phyloP scores from a whole-genome alignment of 768 basidiomycete genomes.

The Phlebiopsis gigantea region DNA sequence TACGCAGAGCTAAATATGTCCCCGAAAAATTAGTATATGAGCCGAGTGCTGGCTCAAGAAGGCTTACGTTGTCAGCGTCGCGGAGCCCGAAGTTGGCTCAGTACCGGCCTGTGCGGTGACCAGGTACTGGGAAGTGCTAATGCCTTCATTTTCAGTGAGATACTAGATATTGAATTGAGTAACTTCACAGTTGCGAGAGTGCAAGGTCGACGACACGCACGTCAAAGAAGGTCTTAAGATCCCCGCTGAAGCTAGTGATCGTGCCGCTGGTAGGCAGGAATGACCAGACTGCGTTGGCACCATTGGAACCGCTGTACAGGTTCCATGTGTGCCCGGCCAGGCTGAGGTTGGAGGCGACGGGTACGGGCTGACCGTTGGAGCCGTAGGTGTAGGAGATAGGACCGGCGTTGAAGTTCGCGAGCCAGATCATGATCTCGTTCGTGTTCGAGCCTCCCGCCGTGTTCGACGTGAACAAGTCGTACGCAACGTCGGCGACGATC shows the following conservation, averaged over 20 bases:
- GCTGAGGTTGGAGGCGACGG: conserved; percentile 38
- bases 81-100: conserved; percentile 56
- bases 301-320: conserved; percentile 49
- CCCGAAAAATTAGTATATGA: not conserved
- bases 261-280: conserved; percentile 34
- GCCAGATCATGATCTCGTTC: conserved; percentile 61
- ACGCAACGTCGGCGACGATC: conserved; percentile 53
- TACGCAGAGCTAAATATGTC: conserved; percentile 35
- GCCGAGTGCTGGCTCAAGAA: not conserved
- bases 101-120: conserved; percentile 57
- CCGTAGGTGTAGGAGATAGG: conserved; percentile 51
- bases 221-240: conserved; percentile 47
- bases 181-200: not conserved
- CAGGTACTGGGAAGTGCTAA: conserved; percentile 51
- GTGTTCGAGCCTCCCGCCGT: conserved; percentile 40
- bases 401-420: conserved; percentile 49
- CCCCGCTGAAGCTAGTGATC: conserved; percentile 47
- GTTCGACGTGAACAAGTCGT: conserved; percentile 57
- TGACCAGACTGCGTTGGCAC: conserved; percentile 37
- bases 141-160: conserved; percentile 38
- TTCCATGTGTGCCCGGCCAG: conserved; percentile 54
- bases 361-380: conserved; percentile 39
- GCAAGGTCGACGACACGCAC: conserved; percentile 22
- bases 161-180: conserved; percentile 32
- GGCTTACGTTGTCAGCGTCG: conserved; percentile 48